These are phyloP conservation scores for Zygosaccharomyces kombuchaensis DNA, from an alignment of 805 yeast species.

Conservation along the genomic window DNA sequence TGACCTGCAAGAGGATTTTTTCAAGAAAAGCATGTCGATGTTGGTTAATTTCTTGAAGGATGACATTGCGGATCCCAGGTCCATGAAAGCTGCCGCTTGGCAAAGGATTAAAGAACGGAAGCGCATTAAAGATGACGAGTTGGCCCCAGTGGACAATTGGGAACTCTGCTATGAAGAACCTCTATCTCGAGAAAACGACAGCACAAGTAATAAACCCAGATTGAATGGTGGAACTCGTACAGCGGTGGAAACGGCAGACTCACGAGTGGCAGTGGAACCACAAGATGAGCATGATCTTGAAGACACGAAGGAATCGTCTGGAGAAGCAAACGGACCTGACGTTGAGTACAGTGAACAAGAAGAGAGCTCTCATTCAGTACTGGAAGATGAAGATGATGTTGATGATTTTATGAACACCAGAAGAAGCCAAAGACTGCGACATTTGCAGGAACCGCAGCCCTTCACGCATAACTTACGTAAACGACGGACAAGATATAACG, in stretches of 20 bases:
- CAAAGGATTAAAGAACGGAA: slow-evolving; percentile 40
- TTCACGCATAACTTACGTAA: slow-evolving; percentile 5
- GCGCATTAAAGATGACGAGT: not conserved
- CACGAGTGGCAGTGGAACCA: not conserved
- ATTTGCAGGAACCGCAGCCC: slow-evolving; percentile 1
- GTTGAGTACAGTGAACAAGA: slow-evolving; percentile 16
- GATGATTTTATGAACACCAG: not conserved
- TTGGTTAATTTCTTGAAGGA: slow-evolving; percentile 60
- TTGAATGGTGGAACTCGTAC: slow-evolving; percentile 18
- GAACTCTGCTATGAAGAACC: slow-evolving; percentile 12
- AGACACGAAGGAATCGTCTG: slow-evolving; percentile 9
- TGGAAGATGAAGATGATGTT: not conserved
- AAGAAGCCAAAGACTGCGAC: slow-evolving; percentile 6
- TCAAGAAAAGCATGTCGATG: slow-evolving; percentile 47
- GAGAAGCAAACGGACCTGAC: slow-evolving; percentile 13
- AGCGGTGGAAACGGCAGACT: slow-evolving; percentile 19
- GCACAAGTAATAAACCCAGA: not conserved
- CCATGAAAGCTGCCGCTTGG: slow-evolving; percentile 52
- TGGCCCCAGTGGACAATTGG: slow-evolving; percentile 5
- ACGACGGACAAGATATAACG: slow-evolving; percentile 1
- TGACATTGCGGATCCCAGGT: slow-evolving; percentile 60
- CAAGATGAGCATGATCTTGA: slow-evolving; percentile 12
- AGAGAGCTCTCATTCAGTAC: not conserved
- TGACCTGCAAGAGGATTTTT: slow-evolving; percentile 28
- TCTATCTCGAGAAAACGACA: not conserved